Evolutionary conservation across 192 early-diverging fungal genomes (phyloP), one percentile per base, ranked within the genome.

Genomic region (Pilaira anomala): DNA sequence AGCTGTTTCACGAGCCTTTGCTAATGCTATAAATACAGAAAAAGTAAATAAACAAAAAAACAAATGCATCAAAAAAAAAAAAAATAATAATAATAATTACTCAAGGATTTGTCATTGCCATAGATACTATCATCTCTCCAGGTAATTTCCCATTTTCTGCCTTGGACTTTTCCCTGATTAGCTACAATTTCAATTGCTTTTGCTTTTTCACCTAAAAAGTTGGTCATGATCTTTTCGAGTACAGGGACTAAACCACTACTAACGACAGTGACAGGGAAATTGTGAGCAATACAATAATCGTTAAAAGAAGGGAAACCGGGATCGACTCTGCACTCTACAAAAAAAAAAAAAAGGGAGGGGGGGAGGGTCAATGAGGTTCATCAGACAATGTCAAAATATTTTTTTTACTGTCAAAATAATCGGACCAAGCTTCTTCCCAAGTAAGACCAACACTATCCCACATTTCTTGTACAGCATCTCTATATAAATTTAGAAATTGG

Each of bases 21-120:
- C 59, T 25, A 76, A 49, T 7, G 74, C 73, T 75, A 21, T 42
- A 53, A 21, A 48, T n/a, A 44, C 26, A 33, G 7, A 57, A 42
- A 5, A 12, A 45, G 8, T 4, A 50, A 16, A 44, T 52, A 28
- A 54, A 28, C 18, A 51, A 36, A 36, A 3, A 36, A 36, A 4
- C 6, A 36, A 9, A 36, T 9, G 3, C 11, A 36, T 9, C 7
- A 36, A 36, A 36, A 36, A 36, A 4, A 33, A 33, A 33, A 33
- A 4, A 21, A 40, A 14, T 46, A 44, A 44, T 39, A 25, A 48
- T n/a, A 46, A 12, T 13, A 62, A 55, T 62, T 70, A 75, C 73
- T 69, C 8, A 63, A 65, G 1, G 79, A 77, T 56, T 90, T 90
- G 77, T 90, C 88, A 55, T 90, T 85, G 16, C 83, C 85, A 57